A percentile compares a stretch with the other conserved stretches of the same genome.
Conservation (phyloP, 2,329 filamentous ascomycete species). For the Colletotrichum orbiculare region DNA sequence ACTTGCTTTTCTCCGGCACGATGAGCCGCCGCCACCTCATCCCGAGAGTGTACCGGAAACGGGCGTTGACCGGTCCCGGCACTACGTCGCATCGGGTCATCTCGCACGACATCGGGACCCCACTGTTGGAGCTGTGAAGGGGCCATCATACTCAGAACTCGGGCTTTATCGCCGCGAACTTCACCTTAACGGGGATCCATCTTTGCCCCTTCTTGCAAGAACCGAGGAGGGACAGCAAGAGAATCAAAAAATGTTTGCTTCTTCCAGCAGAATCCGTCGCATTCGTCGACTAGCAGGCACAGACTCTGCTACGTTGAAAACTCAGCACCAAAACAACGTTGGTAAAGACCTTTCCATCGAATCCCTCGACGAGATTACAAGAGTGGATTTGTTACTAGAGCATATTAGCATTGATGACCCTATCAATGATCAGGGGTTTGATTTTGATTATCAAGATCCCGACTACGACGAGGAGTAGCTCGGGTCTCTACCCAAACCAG, state of each 20-base stretch:
- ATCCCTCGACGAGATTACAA: neutral
- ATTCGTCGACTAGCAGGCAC: constrained; percentile 20
- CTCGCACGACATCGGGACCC: constrained; percentile 57
- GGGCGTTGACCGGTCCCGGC: constrained; percentile 42
- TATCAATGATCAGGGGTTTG: neutral
- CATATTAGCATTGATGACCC: neutral
- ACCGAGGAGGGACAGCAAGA: constrained; percentile 58
- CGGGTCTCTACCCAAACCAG: neutral
- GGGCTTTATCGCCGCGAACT: constrained; percentile 59
- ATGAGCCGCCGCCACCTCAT: constrained; percentile 57
- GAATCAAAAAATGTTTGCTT: constrained; percentile 43
- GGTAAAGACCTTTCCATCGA: neutral
- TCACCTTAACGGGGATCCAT: constrained; percentile 57
- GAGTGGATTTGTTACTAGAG: neutral
- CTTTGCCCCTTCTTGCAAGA: constrained; percentile 55
- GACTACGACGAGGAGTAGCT: constrained; percentile 1
- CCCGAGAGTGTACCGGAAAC: constrained; percentile 39
- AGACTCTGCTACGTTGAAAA: neutral
- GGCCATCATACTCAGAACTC: constrained; percentile 60
- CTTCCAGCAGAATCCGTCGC: constrained; percentile 26
- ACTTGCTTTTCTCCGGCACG: constrained; percentile 61
- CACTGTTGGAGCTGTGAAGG: constrained; percentile 66
- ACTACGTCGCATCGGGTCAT: constrained; percentile 53
- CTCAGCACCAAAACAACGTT: neutral
- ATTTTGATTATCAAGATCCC: neutral